Base-by-base conservation (phyloP, 129 eudicot genomes). In the Sambucus nigra region DNA sequence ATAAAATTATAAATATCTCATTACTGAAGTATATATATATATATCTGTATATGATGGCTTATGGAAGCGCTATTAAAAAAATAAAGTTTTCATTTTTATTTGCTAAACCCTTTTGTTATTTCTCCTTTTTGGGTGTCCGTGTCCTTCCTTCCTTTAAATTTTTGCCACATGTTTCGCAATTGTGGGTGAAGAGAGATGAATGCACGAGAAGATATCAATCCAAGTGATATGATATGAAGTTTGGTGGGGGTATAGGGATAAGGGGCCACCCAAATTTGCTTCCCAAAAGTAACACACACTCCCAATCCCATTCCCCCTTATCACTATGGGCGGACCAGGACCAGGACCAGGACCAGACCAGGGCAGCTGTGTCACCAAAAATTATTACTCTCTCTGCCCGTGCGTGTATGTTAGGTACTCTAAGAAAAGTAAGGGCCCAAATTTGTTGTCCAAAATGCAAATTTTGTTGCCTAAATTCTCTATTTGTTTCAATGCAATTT, bases 241-340 rank as follows among this genome's bases (percentile, higher is more conserved):
- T 46, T 64, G 23, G 58, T 67, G 52, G 53, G 57, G 73, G 63
- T 33, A 51, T 56, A 7, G 33, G 48, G 76, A 60, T n/a, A n/a
- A 33, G 65, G 72, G 47, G 55, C 67, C 70, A 24, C 44, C 59
- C 61, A 53, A 32, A 76, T 65, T 76, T 76, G 77, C 81, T 70
- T 63, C 76, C 81, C 66, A 60, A 76, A 69, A 75, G 76, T 66
- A 64, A 73, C 73, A 65, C 73, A 75, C 48, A 63, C 42, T 10
- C 20, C 44, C 22, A 65, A 76, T 65, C 60, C 63, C 53, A 56
- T 55, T 54, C 47, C 72, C 71, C 26, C 69, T 56, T 18, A 48
- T 38, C 51, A 54, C 24, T 32, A 59, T 14, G 18, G 56, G 20
- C 51, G n/a, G n/a, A n/a, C n/a, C n/a, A n/a, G n/a, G n/a, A n/a